Evolutionary conservation across 2,329 filamentous ascomycete genomes (phyloP), one percentile per base, ranked within the genome.

Genomic region (Xylariomycetidae sp.): DNA sequence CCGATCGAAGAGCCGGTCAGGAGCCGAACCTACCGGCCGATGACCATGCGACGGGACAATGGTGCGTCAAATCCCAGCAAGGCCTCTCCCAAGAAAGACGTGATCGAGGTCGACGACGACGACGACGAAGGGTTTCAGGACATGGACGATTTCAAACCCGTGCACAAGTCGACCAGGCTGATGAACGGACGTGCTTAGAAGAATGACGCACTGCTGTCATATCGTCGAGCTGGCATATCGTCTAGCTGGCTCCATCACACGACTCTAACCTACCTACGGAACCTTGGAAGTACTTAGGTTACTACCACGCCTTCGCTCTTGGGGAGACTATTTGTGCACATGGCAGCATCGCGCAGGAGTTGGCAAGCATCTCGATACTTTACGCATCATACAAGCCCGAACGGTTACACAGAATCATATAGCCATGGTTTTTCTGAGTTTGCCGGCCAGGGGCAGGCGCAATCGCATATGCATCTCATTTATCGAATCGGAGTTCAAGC

Each of bases 11-110:
- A 55, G 23, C 44, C 61, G 24, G 49, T 50, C 20, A 69, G 66
- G 50, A 53, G 61, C 12, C 62, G 73, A 27, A 72, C 65, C 25
- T 70, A 67, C 38, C 65, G 73, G 12, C 67, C 70, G 20, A 68
- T 69, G 35, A 72, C 64, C 41, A 70, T 76, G 62, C 64, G 73
- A 28, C 64, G 65, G 40, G 70, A 69, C 27, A 48, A 60, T 39
- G 42, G 45, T 47, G 41, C 51, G 42, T 52, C 47, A 20, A 44
- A 28, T 34, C 39, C 44, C 19, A 49, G 24, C 36, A 50, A 44
- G 46, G 24, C 29, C 19, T 36, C 48, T 25, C 38, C 39, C 29
- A 42, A 38, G 39, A 39, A 44, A 22, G 25, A 36, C 16, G 35
- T 39, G 16, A 26, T 50, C 34, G 52, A 53, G 28, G 46, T 53